Conservation (phyloP, 495 filamentous ascomycete genomes). For the Penicillium psychrofluorescens region DNA sequence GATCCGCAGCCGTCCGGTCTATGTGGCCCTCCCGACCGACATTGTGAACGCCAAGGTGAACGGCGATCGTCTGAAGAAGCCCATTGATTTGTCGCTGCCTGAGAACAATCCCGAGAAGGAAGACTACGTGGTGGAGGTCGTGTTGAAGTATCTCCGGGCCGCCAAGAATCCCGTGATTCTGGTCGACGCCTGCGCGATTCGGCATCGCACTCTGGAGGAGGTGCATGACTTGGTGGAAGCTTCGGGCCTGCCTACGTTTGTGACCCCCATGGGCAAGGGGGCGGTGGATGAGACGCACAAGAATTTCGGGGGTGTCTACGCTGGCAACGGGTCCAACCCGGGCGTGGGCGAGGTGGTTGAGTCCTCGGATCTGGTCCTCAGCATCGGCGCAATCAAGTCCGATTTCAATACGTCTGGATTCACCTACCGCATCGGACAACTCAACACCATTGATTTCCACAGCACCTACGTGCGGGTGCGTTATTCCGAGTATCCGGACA, state of each 20-base stretch:
- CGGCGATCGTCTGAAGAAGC: slow-evolving; percentile 58
- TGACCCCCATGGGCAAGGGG: slow-evolving; percentile 89
- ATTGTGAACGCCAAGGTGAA: slow-evolving; percentile 76
- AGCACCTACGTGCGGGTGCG: slow-evolving; percentile 66
- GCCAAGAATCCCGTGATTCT: slow-evolving; percentile 76
- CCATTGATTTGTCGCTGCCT: slow-evolving; percentile 59
- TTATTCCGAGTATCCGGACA: slow-evolving; percentile 76
- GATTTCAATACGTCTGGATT: slow-evolving; percentile 93
- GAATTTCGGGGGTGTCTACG: slow-evolving; percentile 82
- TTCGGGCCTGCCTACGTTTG: slow-evolving; percentile 73
- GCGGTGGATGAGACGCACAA: slow-evolving; percentile 71
- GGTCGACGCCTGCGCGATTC: slow-evolving; percentile 86
- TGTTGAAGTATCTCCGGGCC: slow-evolving; percentile 67
- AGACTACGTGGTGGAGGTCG: slow-evolving; percentile 74
- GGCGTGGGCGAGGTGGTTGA: slow-evolving; percentile 71
- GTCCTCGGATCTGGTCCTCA: slow-evolving; percentile 73
- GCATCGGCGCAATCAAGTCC: slow-evolving; percentile 74
- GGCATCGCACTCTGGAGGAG: slow-evolving; percentile 69
- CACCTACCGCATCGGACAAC: slow-evolving; percentile 72
- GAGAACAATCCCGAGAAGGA: slow-evolving; percentile 66
- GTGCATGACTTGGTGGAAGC: slow-evolving; percentile 70
- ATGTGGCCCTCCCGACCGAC: slow-evolving; percentile 81
- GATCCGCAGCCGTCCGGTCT: slow-evolving; percentile 67
- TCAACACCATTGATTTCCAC: slow-evolving; percentile 85
- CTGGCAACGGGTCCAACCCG: slow-evolving; percentile 66